Conservation (phyloP, 345 rosid species). For the Barbarea vulgaris region DNA sequence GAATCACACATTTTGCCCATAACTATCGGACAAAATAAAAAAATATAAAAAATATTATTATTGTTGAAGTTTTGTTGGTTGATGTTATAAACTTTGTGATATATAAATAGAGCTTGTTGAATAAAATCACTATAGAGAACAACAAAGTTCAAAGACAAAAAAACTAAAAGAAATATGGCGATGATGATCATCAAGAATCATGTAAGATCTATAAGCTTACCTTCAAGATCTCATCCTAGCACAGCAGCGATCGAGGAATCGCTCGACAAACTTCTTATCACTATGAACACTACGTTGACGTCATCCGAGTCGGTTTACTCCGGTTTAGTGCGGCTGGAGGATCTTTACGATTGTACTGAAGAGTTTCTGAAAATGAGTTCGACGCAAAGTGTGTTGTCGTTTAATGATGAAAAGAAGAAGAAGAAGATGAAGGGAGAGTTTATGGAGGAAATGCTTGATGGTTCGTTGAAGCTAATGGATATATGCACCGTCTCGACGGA, state of each 20-base stretch:
- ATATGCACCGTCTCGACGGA: constrained; percentile 65
- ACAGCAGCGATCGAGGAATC: constrained; percentile 56
- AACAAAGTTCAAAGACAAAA: constrained; percentile 17
- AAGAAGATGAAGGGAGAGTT: constrained; percentile 39
- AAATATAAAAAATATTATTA: not conserved
- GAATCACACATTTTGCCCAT: constrained; percentile 6
- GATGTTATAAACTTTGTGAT: not conserved
- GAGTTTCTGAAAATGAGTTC: constrained; percentile 64
- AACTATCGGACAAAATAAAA: not conserved
- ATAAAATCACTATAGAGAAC: constrained; percentile 20
- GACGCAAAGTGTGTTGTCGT: constrained; percentile 47
- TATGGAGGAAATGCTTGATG: constrained; percentile 60
- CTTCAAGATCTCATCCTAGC: constrained; percentile 75
- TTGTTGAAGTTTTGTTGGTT: constrained; percentile 35
- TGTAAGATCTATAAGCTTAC: constrained; percentile 67
- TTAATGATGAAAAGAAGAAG: constrained; percentile 6
- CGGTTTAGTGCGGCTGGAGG: constrained; percentile 49
- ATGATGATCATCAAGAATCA: constrained; percentile 51
- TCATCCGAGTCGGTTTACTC: constrained; percentile 47
- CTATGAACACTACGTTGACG: constrained; percentile 41
- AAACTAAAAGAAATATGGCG: constrained; percentile 14
- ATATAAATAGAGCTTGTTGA: constrained; percentile 35
- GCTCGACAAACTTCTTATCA: constrained; percentile 48
- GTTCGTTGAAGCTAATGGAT: constrained; percentile 61
- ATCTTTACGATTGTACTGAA: constrained; percentile 50